Evolutionary conservation across 2,329 filamentous ascomycete species (phyloP).

Genomic region (Diplocarpon rosae): DNA sequence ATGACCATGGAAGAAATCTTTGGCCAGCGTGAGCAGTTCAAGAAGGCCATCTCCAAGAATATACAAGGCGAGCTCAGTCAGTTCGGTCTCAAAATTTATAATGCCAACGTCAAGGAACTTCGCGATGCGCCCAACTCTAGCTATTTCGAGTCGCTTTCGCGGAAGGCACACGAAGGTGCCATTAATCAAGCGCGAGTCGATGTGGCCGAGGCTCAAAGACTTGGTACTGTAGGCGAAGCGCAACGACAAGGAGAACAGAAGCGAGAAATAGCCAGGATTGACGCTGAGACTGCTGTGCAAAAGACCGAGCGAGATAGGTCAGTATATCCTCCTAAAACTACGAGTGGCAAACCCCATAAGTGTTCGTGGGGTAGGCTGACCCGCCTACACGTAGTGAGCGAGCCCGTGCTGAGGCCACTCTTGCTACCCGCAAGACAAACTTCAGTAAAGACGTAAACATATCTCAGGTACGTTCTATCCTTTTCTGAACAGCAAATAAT

Average conservation of each 20-base stretch:
- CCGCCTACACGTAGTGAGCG: constrained; percentile 52
- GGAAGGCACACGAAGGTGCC: constrained; percentile 77
- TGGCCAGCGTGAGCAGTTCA: constrained; percentile 64
- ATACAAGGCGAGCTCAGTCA: constrained; percentile 55
- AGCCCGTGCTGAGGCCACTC: constrained; percentile 63
- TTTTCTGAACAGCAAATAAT: too few relatives aligned
- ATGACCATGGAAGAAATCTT: constrained; percentile 55
- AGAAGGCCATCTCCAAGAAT: constrained; percentile 58
- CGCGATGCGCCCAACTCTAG: constrained; percentile 72
- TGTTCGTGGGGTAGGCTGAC: too few relatives aligned
- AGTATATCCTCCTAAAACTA: too few relatives aligned
- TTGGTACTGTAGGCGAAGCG: constrained; percentile 66
- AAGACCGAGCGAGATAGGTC: constrained; percentile 64
- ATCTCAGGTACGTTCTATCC: constrained; percentile 34
- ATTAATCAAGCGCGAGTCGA: constrained; percentile 66
- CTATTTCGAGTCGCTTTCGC: constrained; percentile 72
- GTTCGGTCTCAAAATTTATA: constrained; percentile 66
- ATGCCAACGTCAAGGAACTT: constrained; percentile 73
- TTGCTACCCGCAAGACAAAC: constrained; percentile 60
- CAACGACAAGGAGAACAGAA: constrained; percentile 71
- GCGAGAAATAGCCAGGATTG: constrained; percentile 78
- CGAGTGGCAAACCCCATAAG: too few relatives aligned
- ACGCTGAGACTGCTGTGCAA: constrained; percentile 72
- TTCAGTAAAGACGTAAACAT: constrained; percentile 67
- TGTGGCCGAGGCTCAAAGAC: constrained; percentile 51